Percentiles rank a stretch among this genome's conserved stretches.
Conservation (phyloP, 75 land plant genomes). For the Cryptomeria japonica region DNA sequence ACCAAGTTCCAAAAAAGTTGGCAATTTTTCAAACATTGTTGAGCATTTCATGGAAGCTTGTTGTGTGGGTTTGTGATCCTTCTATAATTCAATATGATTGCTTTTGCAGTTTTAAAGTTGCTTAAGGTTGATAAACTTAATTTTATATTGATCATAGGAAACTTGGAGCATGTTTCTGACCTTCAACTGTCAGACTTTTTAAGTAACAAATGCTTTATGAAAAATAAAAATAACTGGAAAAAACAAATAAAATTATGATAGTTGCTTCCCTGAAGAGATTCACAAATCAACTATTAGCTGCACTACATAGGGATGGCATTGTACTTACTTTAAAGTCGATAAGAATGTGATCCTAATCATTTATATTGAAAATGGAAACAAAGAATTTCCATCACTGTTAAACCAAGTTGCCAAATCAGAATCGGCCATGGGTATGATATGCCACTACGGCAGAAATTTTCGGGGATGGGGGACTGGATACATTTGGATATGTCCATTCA, state of each 20-base stretch:
- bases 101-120: background rate
- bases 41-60: background rate
- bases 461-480: too few species aligned
- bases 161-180: background rate
- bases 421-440: too few species aligned
- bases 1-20: background rate
- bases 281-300: background rate
- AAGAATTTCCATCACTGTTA: background rate
- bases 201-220: background rate
- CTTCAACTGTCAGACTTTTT: background rate
- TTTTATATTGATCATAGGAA: background rate
- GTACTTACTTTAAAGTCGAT: background rate
- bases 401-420: too few species aligned
- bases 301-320: background rate
- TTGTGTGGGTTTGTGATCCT: background rate
- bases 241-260: background rate
- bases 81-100: too few species aligned
- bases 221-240: background rate
- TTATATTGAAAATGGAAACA: background rate
- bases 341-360: background rate
- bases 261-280: background rate
- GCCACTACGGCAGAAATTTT: too few species aligned
- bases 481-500: too few species aligned
- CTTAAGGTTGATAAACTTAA: background rate
- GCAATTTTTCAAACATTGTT: background rate